A percentile compares a stretch with the other conserved stretches of the same genome.
Evolutionary conservation across 345 rosid genomes (phyloP).

Genomic region (Rubroshorea leprosula): DNA sequence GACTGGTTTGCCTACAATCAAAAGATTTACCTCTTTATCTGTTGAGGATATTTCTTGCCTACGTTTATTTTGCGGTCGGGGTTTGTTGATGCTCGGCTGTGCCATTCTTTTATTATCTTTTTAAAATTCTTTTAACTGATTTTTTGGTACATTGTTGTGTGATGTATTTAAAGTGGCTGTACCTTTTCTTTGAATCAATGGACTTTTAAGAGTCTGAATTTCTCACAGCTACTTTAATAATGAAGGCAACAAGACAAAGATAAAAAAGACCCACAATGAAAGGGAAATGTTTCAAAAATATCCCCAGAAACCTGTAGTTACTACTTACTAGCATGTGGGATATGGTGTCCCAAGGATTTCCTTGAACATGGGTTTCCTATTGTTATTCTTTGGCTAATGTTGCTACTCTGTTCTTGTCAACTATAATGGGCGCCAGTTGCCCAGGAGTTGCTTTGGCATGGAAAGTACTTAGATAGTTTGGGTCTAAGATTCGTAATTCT

Average conservation of each 20-base stretch:
- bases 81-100: background rate
- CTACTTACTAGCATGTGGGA: no score
- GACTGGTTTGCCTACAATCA: background rate
- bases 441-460: background rate
- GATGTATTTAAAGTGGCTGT: background rate
- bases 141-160: background rate
- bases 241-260: slow-evolving; percentile 7
- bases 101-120: background rate
- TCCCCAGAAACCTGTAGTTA: no score
- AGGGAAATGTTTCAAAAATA: background rate
- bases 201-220: background rate
- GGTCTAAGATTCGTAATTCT: background rate
- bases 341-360: no score
- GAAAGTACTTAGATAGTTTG: background rate
- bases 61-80: background rate
- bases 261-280: background rate
- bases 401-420: no score
- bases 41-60: background rate
- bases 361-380: no score
- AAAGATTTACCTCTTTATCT: background rate
- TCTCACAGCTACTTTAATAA: slow-evolving; percentile 6
- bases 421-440: background rate
- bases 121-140: background rate
- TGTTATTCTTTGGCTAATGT: background rate
- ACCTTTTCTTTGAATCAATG: background rate